Evolutionary conservation across 331 rosid species (phyloP).

Genomic region (Spiraea crenata): DNA sequence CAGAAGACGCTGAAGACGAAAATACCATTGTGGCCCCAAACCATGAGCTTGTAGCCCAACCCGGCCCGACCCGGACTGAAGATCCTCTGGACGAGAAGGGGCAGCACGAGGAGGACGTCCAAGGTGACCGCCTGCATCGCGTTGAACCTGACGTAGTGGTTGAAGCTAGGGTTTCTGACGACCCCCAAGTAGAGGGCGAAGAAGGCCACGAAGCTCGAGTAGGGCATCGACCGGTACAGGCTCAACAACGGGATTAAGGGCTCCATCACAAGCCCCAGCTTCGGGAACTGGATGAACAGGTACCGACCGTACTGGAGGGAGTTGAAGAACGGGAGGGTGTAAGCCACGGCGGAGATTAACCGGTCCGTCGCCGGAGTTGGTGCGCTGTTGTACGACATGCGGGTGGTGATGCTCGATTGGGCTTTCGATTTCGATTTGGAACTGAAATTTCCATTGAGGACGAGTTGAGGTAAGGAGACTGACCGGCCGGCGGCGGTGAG

Average conservation of each 20-base stretch:
- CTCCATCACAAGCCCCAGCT: conserved; percentile 53
- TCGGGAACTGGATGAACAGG: conserved; percentile 56
- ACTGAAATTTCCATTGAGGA: not conserved
- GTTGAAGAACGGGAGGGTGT: conserved; percentile 88
- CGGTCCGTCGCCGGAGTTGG: conserved; percentile 66
- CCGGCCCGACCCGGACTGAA: conserved; percentile 60
- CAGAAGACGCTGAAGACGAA: conserved; percentile 56
- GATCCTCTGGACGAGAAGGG: conserved; percentile 56
- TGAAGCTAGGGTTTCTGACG: conserved; percentile 66
- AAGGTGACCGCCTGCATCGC: conserved; percentile 87
- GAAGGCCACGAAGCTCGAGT: conserved; percentile 87
- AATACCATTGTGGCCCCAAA: conserved; percentile 51
- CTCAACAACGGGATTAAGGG: conserved; percentile 60
- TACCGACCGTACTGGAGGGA: conserved; percentile 78
- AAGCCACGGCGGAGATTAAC: conserved; percentile 69
- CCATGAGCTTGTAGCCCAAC: conserved; percentile 47
- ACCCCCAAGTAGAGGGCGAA: conserved; percentile 83
- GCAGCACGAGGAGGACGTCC: conserved; percentile 76
- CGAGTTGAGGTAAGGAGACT: conserved; percentile 4
- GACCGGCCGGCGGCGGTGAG: not conserved
- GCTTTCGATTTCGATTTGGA: not conserved
- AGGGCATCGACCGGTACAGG: conserved; percentile 75
- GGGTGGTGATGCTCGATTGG: conserved; percentile 14
- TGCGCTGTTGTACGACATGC: conserved; percentile 27
- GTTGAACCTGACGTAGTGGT: conserved; percentile 67